phyloP scores from a whole-genome alignment of 2,329 filamentous ascomycete genomes.

The Chrysoporthe deuterocubensis region DNA sequence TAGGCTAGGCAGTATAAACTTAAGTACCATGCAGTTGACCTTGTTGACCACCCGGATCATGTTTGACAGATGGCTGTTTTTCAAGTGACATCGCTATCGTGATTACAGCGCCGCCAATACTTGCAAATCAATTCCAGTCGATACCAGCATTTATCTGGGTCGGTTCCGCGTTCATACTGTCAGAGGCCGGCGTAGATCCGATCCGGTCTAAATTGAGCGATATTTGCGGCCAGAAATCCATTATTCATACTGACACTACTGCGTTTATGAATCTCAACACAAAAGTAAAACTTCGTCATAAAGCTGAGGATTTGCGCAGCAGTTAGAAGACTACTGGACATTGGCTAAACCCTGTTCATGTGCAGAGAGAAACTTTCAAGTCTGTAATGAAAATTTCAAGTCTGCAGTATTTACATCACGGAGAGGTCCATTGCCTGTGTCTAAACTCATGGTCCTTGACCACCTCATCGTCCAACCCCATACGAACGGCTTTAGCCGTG shows the following conservation, averaged over 20 bases:
- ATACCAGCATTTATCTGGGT: slow-evolving; percentile 66
- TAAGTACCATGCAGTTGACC: background rate
- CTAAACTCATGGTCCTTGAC: background rate
- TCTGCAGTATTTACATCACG: background rate
- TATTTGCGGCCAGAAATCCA: slow-evolving; percentile 48
- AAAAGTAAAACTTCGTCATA: too few relatives aligned
- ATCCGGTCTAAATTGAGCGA: slow-evolving; percentile 60
- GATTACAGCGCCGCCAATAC: slow-evolving; percentile 54
- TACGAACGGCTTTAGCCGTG: slow-evolving; percentile 47
- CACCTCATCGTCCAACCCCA: background rate
- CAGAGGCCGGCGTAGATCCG: slow-evolving; percentile 59
- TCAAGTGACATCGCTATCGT: slow-evolving; percentile 47
- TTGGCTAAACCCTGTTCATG: too few relatives aligned
- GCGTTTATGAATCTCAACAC: too few relatives aligned
- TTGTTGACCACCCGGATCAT: background rate
- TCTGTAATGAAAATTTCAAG: too few relatives aligned
- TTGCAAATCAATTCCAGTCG: slow-evolving; percentile 53
- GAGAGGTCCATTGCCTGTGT: background rate
- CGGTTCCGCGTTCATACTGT: slow-evolving; percentile 65
- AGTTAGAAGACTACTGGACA: too few relatives aligned
- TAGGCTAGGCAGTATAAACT: background rate
- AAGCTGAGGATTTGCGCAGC: too few relatives aligned
- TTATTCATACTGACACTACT: slow-evolving; percentile 31
- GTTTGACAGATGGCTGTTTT: slow-evolving; percentile 25
- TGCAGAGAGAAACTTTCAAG: too few relatives aligned